Percentiles rank a stretch among this genome's conserved stretches.
phyloP scores from a whole-genome alignment of 345 rosid species.

The Angophora floribunda region DNA sequence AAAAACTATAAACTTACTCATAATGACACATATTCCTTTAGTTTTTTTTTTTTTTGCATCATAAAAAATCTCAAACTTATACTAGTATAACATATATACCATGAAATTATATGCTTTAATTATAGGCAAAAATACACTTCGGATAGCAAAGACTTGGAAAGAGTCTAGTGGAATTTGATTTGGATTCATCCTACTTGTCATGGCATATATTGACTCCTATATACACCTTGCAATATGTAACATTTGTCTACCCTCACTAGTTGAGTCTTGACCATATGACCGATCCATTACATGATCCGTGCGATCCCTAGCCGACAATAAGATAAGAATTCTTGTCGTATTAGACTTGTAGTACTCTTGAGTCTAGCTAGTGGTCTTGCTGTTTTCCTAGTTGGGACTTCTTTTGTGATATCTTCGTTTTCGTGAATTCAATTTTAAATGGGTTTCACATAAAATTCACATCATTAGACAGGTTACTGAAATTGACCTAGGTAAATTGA shows the following conservation, averaged over 20 bases:
- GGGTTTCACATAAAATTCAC: background rate
- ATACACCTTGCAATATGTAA: background rate
- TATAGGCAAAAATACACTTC: background rate
- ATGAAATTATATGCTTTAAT: background rate
- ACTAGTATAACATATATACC: too few species aligned
- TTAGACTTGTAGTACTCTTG: background rate
- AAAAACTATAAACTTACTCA: background rate
- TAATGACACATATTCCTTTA: background rate
- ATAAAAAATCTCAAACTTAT: too few species aligned
- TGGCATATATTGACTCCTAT: background rate
- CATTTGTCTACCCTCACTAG: background rate
- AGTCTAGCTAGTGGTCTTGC: background rate
- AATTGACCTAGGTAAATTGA: background rate
- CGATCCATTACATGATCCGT: background rate
- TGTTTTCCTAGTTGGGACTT: background rate
- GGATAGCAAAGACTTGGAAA: background rate
- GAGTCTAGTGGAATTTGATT: background rate
- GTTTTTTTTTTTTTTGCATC: too few species aligned
- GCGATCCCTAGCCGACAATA: too few species aligned
- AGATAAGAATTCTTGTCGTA: background rate
- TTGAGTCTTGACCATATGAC: background rate
- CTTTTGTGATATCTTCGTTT: background rate
- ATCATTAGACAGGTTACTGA: background rate
- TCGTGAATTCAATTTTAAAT: background rate
- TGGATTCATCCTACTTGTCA: background rate